Evolutionary conservation across 306 rosid species (phyloP).

Genomic region (Vicia villosa): DNA sequence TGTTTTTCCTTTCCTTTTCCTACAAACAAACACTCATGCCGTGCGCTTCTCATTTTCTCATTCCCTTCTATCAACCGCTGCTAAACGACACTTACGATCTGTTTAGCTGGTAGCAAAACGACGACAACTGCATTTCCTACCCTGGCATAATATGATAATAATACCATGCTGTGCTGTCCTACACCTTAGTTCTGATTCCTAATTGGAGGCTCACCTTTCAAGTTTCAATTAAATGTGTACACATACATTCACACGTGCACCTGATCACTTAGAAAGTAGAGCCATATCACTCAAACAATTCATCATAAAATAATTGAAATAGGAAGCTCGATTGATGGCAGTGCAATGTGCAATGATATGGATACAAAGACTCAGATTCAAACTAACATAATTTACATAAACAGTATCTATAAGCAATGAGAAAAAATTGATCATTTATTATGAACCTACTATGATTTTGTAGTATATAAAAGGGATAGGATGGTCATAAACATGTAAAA

Average conservation of each 20-base stretch:
- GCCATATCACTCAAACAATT: conserved; percentile 11
- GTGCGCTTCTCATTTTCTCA: not conserved
- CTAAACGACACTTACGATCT: conserved; percentile 18
- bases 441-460: conserved; percentile 8
- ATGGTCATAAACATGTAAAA: conserved; percentile 25
- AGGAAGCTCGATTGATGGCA: too few species aligned
- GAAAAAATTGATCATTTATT: not conserved
- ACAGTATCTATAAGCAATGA: not conserved
- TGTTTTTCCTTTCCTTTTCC: too few species aligned
- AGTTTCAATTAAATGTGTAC: conserved; percentile 18
- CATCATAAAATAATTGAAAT: not conserved
- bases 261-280: conserved; percentile 18
- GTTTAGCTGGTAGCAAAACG: conserved; percentile 34
- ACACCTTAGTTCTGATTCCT: conserved; percentile 28
- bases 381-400: not conserved
- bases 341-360: too few species aligned
- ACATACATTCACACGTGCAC: conserved; percentile 59
- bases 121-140: conserved; percentile 30
- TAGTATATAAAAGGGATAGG: conserved; percentile 11
- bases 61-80: not conserved
- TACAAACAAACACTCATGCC: not conserved
- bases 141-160: conserved; percentile 1
- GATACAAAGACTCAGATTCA: too few species aligned
- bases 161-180: conserved; percentile 38
- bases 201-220: conserved; percentile 38